Evolutionary conservation across 495 filamentous ascomycete species (phyloP).

Genomic region (Trichoderma gamsii): DNA sequence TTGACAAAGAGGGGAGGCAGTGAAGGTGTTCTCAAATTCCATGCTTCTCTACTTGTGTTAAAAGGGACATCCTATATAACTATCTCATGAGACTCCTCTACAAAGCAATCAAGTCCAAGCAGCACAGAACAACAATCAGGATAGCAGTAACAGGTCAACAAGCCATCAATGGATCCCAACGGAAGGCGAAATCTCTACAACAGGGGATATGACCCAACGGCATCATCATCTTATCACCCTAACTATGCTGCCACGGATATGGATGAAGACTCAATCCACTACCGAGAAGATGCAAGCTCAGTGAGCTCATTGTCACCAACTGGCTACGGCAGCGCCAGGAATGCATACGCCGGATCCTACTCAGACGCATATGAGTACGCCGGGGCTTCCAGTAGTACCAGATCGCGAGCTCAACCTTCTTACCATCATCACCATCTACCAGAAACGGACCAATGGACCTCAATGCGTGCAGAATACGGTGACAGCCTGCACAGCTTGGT

Average conservation of each 20-base stretch:
- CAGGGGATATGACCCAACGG: not conserved
- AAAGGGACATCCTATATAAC: too few species aligned
- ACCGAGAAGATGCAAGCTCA: not conserved
- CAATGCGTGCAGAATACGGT: conserved; percentile 43
- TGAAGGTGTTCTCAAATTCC: not conserved
- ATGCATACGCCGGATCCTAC: conserved; percentile 6
- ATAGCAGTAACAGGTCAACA: not conserved
- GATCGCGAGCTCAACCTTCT: conserved; percentile 29
- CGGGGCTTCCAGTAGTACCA: not conserved
- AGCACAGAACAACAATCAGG: not conserved
- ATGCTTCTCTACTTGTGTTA: too few species aligned
- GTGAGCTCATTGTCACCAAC: not conserved
- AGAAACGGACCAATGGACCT: conserved; percentile 53
- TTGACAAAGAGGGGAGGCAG: not conserved
- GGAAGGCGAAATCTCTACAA: not conserved
- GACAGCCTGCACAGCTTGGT: conserved; percentile 63
- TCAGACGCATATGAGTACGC: conserved; percentile 18
- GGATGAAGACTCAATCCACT: not conserved
- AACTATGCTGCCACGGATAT: not conserved
- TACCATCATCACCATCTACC: conserved; percentile 74
- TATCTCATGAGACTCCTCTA: not conserved
- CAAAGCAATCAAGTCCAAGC: not conserved
- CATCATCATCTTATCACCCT: not conserved
- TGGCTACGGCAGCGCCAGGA: not conserved
- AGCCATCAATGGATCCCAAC: not conserved